Evolutionary conservation across 2,329 filamentous ascomycete genomes (phyloP).

Genomic region (Dothistroma pini): DNA sequence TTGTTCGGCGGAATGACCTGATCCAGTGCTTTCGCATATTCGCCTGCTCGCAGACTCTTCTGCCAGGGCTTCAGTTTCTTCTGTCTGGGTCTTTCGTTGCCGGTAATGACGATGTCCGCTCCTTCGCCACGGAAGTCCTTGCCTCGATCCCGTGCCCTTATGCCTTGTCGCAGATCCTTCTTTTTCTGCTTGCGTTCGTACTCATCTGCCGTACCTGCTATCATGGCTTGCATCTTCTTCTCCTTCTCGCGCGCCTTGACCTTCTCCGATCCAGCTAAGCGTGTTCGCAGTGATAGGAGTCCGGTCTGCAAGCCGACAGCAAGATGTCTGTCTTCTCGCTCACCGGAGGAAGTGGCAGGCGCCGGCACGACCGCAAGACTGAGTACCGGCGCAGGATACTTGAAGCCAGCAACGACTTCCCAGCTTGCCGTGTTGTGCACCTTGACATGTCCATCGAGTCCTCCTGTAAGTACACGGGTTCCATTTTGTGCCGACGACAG

Average conservation of each 20-base stretch:
- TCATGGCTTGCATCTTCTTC: conserved; percentile 78
- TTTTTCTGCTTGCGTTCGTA: conserved; percentile 70
- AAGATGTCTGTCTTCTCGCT: conserved; percentile 81
- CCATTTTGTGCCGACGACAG: conserved; percentile 78
- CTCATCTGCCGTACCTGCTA: conserved; percentile 72
- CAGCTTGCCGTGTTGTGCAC: conserved; percentile 90
- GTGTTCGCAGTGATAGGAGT: conserved; percentile 82
- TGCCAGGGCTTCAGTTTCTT: conserved; percentile 76
- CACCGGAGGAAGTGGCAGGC: conserved; percentile 44
- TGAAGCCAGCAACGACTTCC: conserved; percentile 93
- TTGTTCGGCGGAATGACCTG: conserved; percentile 55
- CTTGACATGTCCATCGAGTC: conserved; percentile 93
- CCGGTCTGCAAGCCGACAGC: conserved; percentile 94
- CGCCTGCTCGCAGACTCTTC: conserved; percentile 69
- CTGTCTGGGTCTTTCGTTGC: conserved; percentile 60
- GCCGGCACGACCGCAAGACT: conserved; percentile 72
- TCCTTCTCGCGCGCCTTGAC: conserved; percentile 69
- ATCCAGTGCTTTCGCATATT: conserved; percentile 76
- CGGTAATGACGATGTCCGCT: conserved; percentile 82
- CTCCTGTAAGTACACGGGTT: conserved; percentile 78
- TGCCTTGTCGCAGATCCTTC: conserved; percentile 56
- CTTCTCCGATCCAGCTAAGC: conserved; percentile 80
- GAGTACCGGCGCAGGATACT: conserved; percentile 89
- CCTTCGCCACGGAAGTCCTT: conserved; percentile 81
- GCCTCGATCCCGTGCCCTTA: conserved; percentile 58